These are phyloP conservation scores for Byssoonygena ceratinophila DNA, from an alignment of 2,329 filamentous ascomycete species.

Conservation along the genomic window DNA sequence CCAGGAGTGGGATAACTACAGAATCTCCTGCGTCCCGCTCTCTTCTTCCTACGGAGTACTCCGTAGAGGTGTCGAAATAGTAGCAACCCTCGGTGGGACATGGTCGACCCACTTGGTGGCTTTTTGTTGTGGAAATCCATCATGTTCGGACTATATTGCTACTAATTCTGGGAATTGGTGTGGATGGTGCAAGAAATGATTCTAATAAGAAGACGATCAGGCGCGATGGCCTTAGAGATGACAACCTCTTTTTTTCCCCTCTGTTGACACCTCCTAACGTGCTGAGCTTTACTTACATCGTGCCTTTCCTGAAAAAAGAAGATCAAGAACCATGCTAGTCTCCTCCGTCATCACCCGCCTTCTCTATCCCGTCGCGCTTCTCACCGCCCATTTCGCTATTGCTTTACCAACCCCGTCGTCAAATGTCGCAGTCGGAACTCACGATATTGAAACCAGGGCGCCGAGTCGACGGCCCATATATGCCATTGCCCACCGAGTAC, in stretches of 20 bases:
- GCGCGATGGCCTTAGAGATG: too few relatives aligned
- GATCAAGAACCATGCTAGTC: background rate
- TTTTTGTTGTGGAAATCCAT: background rate
- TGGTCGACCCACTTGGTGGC: background rate
- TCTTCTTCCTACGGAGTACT: too few relatives aligned
- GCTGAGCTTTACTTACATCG: too few relatives aligned
- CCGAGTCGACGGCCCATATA: background rate
- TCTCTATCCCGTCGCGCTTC: background rate
- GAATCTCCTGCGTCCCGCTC: too few relatives aligned
- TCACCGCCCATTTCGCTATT: background rate
- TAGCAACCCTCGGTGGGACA: too few relatives aligned
- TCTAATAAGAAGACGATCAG: background rate
- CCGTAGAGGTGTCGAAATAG: too few relatives aligned
- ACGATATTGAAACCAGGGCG: background rate
- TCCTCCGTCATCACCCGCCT: background rate
- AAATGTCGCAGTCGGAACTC: background rate
- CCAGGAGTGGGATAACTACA: too few relatives aligned
- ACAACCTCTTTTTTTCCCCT: too few relatives aligned
- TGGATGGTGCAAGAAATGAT: background rate
- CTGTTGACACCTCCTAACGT: too few relatives aligned
- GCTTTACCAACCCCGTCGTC: background rate
- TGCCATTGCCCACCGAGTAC: slow-evolving; percentile 7
- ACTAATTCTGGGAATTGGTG: background rate
- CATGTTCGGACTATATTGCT: background rate
- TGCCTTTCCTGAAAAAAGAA: too few relatives aligned